Evolutionary conservation across 2,329 filamentous ascomycete species (phyloP).

Genomic region (Colletotrichum spinosum): DNA sequence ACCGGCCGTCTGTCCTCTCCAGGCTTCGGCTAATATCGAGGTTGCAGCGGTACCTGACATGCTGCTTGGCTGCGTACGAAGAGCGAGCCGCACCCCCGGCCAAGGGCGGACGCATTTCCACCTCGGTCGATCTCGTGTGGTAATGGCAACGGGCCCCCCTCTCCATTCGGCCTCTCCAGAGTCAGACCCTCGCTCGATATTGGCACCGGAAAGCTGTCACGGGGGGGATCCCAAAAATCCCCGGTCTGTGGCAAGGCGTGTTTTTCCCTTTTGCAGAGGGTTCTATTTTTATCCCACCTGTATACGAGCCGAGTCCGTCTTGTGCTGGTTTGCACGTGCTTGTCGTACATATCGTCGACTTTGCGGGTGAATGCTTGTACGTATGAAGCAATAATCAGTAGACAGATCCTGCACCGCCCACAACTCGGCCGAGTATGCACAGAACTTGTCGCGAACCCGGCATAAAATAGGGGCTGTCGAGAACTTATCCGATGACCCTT

Average conservation of each 20-base stretch:
- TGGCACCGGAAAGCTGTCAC: constrained; percentile 5
- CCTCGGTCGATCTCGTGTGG: constrained; percentile 17
- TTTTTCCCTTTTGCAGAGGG: too few relatives aligned
- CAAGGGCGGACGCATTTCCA: not conserved
- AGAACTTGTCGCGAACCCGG: not conserved
- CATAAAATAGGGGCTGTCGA: constrained; percentile 6
- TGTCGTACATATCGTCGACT: too few relatives aligned
- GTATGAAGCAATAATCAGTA: too few relatives aligned
- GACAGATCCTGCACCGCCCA: too few relatives aligned
- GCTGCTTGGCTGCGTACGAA: too few relatives aligned
- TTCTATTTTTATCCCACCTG: too few relatives aligned
- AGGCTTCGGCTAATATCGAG: too few relatives aligned
- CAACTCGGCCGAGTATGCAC: not conserved
- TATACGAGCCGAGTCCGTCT: too few relatives aligned
- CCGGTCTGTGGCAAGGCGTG: not conserved
- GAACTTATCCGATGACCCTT: not conserved
- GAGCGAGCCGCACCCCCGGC: constrained; percentile 6
- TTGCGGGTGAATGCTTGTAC: too few relatives aligned
- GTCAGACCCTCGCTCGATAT: not conserved
- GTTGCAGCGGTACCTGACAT: constrained; percentile 17
- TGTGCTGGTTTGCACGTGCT: too few relatives aligned
- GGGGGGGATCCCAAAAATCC: constrained; percentile 1
- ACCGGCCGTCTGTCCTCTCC: too few relatives aligned
- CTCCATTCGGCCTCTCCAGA: constrained; percentile 9
- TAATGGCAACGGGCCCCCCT: constrained; percentile 26